Evolutionary conservation across 1,139 yeast species (phyloP).

Genomic region (Diutina rugosa): DNA sequence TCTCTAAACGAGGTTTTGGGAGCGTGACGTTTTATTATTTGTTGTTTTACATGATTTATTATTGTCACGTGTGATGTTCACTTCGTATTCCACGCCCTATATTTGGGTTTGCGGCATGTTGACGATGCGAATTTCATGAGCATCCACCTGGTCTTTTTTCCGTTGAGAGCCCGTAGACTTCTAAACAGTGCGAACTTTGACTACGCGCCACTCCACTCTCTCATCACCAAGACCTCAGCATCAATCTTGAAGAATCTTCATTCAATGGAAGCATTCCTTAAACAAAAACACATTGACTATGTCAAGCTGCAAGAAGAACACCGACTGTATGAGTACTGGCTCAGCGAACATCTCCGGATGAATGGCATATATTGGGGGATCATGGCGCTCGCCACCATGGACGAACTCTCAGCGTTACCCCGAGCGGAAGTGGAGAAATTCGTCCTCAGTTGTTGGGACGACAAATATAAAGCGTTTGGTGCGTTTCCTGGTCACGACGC

Average conservation of each 20-base stretch:
- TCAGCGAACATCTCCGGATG: conserved; percentile 79
- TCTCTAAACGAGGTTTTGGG: neutral
- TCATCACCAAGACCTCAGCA: neutral
- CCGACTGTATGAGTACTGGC: conserved; percentile 61
- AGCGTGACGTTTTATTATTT: neutral
- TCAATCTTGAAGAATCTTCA: neutral
- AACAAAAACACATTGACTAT: conserved; percentile 16
- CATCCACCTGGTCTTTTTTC: neutral
- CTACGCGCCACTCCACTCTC: neutral
- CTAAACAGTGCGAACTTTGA: neutral
- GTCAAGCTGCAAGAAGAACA: conserved; percentile 21
- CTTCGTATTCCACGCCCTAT: neutral
- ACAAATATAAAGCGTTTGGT: conserved; percentile 67
- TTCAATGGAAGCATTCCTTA: neutral
- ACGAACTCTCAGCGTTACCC: conserved; percentile 39
- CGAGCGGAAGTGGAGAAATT: conserved; percentile 44
- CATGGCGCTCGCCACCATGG: conserved; percentile 56
- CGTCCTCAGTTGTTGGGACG: conserved; percentile 57
- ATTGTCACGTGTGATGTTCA: neutral
- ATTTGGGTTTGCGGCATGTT: neutral
- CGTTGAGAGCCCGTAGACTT: neutral
- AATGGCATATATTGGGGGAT: conserved; percentile 96
- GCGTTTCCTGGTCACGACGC: conserved; percentile 86
- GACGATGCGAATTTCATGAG: neutral
- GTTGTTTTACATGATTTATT: neutral